Evolutionary conservation across 768 basidiomycete species (phyloP).

Genomic region (Leccinum boreale): DNA sequence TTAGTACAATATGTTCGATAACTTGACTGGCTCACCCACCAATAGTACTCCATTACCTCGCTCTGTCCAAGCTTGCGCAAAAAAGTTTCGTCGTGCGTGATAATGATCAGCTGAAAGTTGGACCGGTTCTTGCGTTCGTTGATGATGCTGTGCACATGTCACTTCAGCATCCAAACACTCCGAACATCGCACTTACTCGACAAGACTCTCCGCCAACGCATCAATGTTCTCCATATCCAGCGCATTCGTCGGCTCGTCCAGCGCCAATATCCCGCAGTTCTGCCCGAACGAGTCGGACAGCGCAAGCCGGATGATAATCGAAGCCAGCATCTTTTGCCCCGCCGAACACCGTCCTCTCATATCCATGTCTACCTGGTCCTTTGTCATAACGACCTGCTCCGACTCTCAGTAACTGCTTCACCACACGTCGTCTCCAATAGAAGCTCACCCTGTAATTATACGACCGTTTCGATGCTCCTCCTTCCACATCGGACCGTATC

Average conservation of each 20-base stretch:
- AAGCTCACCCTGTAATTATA: constrained; percentile 91
- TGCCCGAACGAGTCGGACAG: constrained; percentile 97
- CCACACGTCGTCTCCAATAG: constrained; percentile 2
- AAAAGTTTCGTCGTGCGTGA: constrained; percentile 97
- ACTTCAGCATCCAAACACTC: not conserved
- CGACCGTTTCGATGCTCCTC: constrained; percentile 82
- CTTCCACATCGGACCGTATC: constrained; percentile 92
- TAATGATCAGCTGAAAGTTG: constrained; percentile 95
- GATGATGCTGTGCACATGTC: constrained; percentile 66
- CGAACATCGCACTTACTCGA: constrained; percentile 64
- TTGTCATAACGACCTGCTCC: constrained; percentile 92
- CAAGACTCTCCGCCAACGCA: constrained; percentile 85
- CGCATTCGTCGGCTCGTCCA: constrained; percentile 98
- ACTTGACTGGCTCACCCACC: constrained; percentile 34
- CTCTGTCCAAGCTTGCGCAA: constrained; percentile 84
- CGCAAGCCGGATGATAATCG: constrained; percentile 95
- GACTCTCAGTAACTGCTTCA: constrained; percentile 15
- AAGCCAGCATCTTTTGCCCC: constrained; percentile 98
- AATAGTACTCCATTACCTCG: constrained; percentile 94
- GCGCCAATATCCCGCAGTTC: constrained; percentile 94
- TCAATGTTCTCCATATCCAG: constrained; percentile 95
- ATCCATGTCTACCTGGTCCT: constrained; percentile 99
- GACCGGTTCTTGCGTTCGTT: constrained; percentile 84
- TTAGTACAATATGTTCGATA: not conserved
- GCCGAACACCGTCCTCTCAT: constrained; percentile 99